These are phyloP conservation scores for Cladosporium sp. DNA, from an alignment of 2,329 filamentous ascomycete genomes.

Conservation along the genomic window DNA sequence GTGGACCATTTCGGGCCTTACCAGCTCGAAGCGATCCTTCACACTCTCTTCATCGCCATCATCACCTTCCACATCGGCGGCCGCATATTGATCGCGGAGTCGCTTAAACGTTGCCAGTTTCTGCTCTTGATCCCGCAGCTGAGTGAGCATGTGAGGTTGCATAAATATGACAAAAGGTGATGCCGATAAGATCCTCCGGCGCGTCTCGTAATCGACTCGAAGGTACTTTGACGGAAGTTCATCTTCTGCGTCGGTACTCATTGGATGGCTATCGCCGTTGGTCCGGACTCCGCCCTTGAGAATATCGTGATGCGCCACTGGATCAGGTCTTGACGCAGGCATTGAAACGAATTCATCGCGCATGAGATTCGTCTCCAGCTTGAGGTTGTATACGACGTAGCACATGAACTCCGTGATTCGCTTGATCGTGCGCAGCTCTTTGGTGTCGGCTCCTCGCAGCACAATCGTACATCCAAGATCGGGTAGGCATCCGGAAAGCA, in stretches of 20 bases:
- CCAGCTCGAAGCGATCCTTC: slow-evolving; percentile 69
- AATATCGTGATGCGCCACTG: slow-evolving; percentile 34
- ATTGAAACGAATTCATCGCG: slow-evolving; percentile 87
- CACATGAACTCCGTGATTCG: slow-evolving; percentile 97
- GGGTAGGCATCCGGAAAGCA: slow-evolving; percentile 82
- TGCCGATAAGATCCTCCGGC: slow-evolving; percentile 88
- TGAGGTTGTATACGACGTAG: slow-evolving; percentile 97
- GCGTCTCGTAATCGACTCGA: slow-evolving; percentile 88
- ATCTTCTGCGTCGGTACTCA: slow-evolving; percentile 1
- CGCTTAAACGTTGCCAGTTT: slow-evolving; percentile 76
- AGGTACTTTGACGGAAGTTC: slow-evolving; percentile 79
- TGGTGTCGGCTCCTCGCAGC: slow-evolving; percentile 72
- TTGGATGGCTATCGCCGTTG: neutral
- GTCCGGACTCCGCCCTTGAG: slow-evolving; percentile 7
- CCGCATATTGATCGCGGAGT: slow-evolving; percentile 67
- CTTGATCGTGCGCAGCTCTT: slow-evolving; percentile 74
- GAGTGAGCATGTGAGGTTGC: slow-evolving; percentile 88
- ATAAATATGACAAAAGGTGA: slow-evolving; percentile 96
- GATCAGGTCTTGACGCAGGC: slow-evolving; percentile 45
- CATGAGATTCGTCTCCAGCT: slow-evolving; percentile 91
- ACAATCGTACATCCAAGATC: slow-evolving; percentile 94
- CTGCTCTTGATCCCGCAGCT: slow-evolving; percentile 84
- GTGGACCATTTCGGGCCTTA: slow-evolving; percentile 94
- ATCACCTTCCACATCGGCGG: slow-evolving; percentile 35
- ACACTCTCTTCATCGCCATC: slow-evolving; percentile 39